Base-by-base conservation (phyloP, 1,284 basidiomycete species). In the Cryptococcus sp. region DNA sequence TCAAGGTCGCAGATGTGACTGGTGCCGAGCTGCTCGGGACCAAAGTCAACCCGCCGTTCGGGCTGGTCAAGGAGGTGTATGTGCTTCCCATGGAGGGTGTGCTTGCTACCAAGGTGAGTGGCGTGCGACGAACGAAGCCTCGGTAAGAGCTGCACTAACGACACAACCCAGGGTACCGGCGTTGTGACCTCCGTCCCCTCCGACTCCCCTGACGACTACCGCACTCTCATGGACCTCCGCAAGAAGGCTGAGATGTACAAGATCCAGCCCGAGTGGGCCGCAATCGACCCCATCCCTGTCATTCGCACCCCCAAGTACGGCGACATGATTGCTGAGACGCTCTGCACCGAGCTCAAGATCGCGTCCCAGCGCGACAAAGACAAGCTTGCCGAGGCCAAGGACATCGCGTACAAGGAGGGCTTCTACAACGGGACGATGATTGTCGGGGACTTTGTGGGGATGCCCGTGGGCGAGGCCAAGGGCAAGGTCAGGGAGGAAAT, bases 201-300 rank as follows among this genome's bases (percentile, higher is more conserved):
- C 13, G 96, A 99, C 77, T 98, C 96, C 15, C 96, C 96, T 24
- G 96, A 98, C 73, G 96, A 99, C 78, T 98, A 86, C 76, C 86
- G 87, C 63, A 96, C 90, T 6, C 82, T 92, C 55, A 87, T 86
- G 73, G 95, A 98, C 71, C 82, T 99, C 46, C 88, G 89, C 72
- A 98, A 98, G 80, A 99, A 99, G 79, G 85, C 95, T 54, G 92
- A 93, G 60, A 96, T 88, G 80, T 99, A 96, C 84, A 89, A 91
- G 75, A 91, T 99, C 67, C 84, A 97, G 68, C 87, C 93, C 4
- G 80, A 84, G 50, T 99, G 96, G 96, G 86, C 85, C 7, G 81
- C 88, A 11, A 80, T 89, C 59, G 88, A 96, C 62, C 91, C 91
- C 8, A 82, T 96, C 39, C 88, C 95, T 16, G 91, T 98, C 45